Conservation (phyloP, 2,329 filamentous ascomycete species). For the Venturia effusa region DNA sequence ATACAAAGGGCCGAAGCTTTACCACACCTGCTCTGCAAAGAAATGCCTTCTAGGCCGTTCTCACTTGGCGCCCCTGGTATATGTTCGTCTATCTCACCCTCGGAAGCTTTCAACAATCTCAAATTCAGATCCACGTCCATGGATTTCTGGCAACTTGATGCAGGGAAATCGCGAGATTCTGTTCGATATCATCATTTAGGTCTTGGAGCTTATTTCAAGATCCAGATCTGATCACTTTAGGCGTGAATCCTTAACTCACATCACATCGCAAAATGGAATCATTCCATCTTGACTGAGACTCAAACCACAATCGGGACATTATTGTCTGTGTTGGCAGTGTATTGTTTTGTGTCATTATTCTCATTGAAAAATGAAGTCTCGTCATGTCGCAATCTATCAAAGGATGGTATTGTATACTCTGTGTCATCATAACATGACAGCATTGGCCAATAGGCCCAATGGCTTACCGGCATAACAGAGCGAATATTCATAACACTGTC, state of each 20-base stretch:
- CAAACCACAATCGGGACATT: no score
- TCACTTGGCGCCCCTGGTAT: no score
- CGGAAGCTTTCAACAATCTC: not conserved
- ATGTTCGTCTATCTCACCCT: not conserved
- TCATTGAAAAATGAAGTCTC: no score
- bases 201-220: not conserved
- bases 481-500: no score
- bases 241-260: not conserved
- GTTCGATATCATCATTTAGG: not conserved
- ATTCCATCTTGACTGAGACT: not conserved
- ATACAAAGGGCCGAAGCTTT: no score
- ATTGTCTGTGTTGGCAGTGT: no score
- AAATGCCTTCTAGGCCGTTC: no score
- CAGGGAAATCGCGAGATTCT: not conserved
- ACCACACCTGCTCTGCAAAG: no score
- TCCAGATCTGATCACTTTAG: not conserved
- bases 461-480: no score
- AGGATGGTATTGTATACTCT: not conserved
- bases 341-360: no score
- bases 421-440: not conserved
- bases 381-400: no score
- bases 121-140: not conserved
- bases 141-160: not conserved
- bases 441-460: not conserved
- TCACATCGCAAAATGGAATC: no score